A percentile compares a stretch with the other conserved stretches of the same genome.
These are phyloP conservation scores for Bauhinia variegata DNA, from an alignment of 306 rosid genomes.

Conservation along the genomic window DNA sequence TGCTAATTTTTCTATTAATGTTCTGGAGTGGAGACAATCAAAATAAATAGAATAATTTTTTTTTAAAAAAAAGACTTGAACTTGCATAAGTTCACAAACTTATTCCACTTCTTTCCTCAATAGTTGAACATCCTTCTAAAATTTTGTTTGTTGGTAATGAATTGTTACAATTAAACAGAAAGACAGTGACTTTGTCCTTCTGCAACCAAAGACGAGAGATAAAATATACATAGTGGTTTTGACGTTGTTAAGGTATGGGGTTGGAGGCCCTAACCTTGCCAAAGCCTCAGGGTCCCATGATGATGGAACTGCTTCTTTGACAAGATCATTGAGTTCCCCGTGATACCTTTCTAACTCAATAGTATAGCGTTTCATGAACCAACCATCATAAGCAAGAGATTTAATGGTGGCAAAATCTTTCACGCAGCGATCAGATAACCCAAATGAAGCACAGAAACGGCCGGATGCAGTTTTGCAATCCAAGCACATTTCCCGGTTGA, in stretches of 20 bases:
- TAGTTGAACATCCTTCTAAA: too few species aligned
- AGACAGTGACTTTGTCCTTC: background rate
- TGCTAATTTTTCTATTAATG: background rate
- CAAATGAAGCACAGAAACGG: conserved; percentile 79
- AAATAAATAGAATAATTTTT: background rate
- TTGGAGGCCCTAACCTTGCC: conserved; percentile 57
- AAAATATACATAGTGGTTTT: too few species aligned
- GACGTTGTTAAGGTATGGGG: too few species aligned
- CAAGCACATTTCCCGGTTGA: conserved; percentile 74
- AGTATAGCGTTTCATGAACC: conserved; percentile 77
- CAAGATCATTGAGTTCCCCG: too few species aligned
- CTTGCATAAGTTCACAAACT: too few species aligned
- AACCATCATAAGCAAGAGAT: conserved; percentile 85
- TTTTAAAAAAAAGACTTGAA: too few species aligned
- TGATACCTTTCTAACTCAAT: conserved; percentile 60
- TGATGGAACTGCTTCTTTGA: conserved; percentile 80
- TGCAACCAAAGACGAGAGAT: background rate
- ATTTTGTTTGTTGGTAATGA: too few species aligned
- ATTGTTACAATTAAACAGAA: background rate
- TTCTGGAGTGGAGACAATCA: background rate
- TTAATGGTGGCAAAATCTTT: conserved; percentile 72
- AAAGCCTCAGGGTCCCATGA: conserved; percentile 79
- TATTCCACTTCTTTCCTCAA: too few species aligned
- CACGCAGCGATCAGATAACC: conserved; percentile 61
- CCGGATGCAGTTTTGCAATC: conserved; percentile 75